Evolutionary conservation across 331 rosid species (phyloP), one percentile per base, ranked within the genome.

Genomic region (Pyrus hybrid): DNA sequence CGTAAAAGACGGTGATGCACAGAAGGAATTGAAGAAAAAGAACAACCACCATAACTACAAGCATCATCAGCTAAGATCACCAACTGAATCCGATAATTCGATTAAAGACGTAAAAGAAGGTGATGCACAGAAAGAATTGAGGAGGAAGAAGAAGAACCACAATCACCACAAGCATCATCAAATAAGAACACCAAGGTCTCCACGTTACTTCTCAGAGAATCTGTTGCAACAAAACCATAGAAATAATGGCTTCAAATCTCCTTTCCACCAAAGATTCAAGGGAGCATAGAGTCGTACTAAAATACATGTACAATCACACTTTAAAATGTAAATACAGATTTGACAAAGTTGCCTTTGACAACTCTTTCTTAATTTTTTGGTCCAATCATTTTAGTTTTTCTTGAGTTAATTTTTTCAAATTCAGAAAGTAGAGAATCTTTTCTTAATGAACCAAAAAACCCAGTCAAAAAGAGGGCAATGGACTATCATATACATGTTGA

Each of bases 211-310:
- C 10, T 64, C 85, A 5, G 81, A 81, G 8, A 78, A 73, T 33
- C 67, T 68, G 57, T 3, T 13, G 67, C 71, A 83, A 2, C 77
- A 68, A 28, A 68, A 26, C 20, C 68, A 64, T 3, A 45, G 77
- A 74, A 83, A 53, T 43, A 66, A 76, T 18, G 86, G 80, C 30
- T 73, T 84, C 11, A 84, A 65, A 72, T 93, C 96, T 23, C 91
- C 81, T 0, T 61, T 83, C 79, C 84, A 71, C 84, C 84, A 76
- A 17, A 11, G 74, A 43, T 71, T 30, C 82, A 80, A 62, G 67
- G 65, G 68, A 14, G 61, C 65, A 7, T 84, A 83, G 72, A 77
- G 13, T 8, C 14, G 63, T 57, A 6, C 56, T 16, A 51, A 51
- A 51, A 51, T 51, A 17, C 57, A 6, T 17, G 57, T 51, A 51